Base-by-base conservation (phyloP, 208 protist species). In the Novymonas esmeraldas region DNA sequence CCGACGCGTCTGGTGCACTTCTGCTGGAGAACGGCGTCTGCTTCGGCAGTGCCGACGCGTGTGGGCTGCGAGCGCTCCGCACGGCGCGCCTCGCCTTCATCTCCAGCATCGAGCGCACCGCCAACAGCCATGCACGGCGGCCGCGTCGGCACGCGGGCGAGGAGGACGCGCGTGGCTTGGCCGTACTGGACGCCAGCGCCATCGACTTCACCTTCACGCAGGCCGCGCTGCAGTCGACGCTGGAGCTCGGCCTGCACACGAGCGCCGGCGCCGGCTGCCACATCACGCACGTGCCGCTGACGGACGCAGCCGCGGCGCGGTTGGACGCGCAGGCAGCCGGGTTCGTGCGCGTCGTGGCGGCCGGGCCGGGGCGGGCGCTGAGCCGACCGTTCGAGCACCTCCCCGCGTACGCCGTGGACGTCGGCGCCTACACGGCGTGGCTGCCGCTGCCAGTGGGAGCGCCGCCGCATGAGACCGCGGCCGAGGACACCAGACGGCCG, bases 161-260 rank as follows among this genome's bases (percentile, higher is more conserved):
- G 33, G 80, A 86, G 44, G n/a, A n/a, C n/a, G 63, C 59, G 1
- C 68, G 74, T 3, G 63, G 76, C 14, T 48, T 93, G 22, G 67
- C 78, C 7, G 77, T 93, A 67, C 69, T 93, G 44, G 87, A 93
- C 58, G 81, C 79, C 4, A 93, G 52, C 57, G 87, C 78, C 22
- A 75, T 88, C 50, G 87, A 93, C 68, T 86, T 84, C 52, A 79
- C 81, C 42, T 90, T 93, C 55, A 78, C 79, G 56, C 83, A 87
- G 49, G 81, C 81, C 20, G 84, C 87, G 0, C 51, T 84, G 52
- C 80, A 88, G 57, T 77, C 79, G 3, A 79, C 78, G 11, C 54
- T 89, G 29, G 81, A 89, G 45, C 28, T 81, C 41, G 83, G 76
- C 48, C 76, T 93, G 2, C 77, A 83, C 62, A 70, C 68, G 11